These are phyloP conservation scores for Petunia hybrid DNA, from an alignment of 305 asterid genomes.

Conservation along the genomic window DNA sequence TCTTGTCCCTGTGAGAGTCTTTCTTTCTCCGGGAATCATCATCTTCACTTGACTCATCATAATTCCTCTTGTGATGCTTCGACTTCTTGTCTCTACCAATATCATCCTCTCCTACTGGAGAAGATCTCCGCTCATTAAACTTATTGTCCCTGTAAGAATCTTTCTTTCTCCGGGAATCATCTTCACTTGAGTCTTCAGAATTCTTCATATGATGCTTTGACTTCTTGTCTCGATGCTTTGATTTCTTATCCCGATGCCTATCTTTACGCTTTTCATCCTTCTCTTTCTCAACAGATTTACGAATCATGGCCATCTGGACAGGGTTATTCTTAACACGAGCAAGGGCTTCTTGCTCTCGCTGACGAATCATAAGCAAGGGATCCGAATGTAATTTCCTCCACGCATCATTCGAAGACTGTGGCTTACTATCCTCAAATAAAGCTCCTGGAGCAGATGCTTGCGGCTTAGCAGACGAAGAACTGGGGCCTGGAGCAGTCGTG, in stretches of 20 bases:
- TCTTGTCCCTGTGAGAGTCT: neutral
- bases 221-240: constrained; percentile 45
- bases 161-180: constrained; percentile 46
- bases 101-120: neutral
- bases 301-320: constrained; percentile 93
- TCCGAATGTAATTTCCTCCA: constrained; percentile 98
- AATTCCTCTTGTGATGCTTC: too few species aligned
- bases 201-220: constrained; percentile 38
- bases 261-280: constrained; percentile 54
- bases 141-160: constrained; percentile 37
- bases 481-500: constrained; percentile 38
- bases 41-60: neutral
- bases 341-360: constrained; percentile 94
- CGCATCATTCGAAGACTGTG: constrained; percentile 87
- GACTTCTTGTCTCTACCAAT: too few species aligned
- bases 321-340: constrained; percentile 93
- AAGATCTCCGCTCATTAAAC: neutral
- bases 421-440: constrained; percentile 79
- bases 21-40: neutral
- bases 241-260: constrained; percentile 42
- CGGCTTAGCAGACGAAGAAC: constrained; percentile 57
- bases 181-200: constrained; percentile 54
- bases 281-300: constrained; percentile 72
- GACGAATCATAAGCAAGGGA: constrained; percentile 91
- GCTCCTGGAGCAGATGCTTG: constrained; percentile 72